Evolutionary conservation across 441 rosid species (phyloP).

Genomic region (Cnidoscolus chayamansa): DNA sequence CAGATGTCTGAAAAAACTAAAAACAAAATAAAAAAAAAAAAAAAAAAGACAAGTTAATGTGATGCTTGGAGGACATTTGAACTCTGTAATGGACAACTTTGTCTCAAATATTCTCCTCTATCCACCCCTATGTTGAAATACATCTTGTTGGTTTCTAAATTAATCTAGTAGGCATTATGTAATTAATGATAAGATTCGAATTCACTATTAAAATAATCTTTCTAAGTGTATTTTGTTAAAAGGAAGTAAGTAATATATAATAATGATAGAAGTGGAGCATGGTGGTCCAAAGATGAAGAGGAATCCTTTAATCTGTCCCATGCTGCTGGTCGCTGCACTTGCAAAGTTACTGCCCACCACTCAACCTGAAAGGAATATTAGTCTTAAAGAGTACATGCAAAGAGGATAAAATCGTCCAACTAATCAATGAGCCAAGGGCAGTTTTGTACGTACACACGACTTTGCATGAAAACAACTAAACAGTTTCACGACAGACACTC

Average conservation of each 20-base stretch:
- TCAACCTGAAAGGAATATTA: background rate
- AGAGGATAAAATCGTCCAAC: conserved; percentile 5
- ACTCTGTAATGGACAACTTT: conserved; percentile 21
- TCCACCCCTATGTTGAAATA: background rate
- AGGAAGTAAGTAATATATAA: background rate
- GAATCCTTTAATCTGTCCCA: background rate
- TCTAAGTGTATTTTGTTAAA: too few relatives aligned
- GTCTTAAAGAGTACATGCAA: background rate
- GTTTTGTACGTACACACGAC: background rate
- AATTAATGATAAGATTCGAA: too few relatives aligned
- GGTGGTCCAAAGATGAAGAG: conserved; percentile 7
- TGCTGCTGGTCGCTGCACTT: background rate
- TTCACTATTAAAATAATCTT: too few relatives aligned
- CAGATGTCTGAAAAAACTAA: background rate
- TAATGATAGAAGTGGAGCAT: background rate
- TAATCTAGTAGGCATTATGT: too few relatives aligned
- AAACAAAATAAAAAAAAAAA: background rate
- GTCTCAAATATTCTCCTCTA: conserved; percentile 26
- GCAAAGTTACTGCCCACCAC: background rate
- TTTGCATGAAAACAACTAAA: background rate
- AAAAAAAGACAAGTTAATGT: background rate
- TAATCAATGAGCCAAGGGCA: background rate
- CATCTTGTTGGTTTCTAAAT: too few relatives aligned
- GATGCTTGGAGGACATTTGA: conserved; percentile 11
- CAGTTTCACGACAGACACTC: background rate